phyloP scores from a whole-genome alignment of 1,284 basidiomycete species.

The Rhodotorula sp. region DNA sequence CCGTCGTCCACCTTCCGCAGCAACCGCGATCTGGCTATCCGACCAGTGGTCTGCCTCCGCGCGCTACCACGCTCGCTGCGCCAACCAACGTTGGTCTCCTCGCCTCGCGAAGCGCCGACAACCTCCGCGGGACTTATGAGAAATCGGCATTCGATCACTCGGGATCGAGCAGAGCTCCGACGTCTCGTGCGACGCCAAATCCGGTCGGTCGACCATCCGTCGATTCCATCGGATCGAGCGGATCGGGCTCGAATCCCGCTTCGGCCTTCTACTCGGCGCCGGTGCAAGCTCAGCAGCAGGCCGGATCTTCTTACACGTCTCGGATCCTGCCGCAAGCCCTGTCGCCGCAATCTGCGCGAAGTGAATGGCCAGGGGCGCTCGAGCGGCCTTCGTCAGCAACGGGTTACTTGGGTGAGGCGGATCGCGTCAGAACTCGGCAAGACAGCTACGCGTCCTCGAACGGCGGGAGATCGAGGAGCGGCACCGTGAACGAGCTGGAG shows the following conservation, averaged over 20 bases:
- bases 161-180: neutral
- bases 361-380: neutral
- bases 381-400: neutral
- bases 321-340: neutral
- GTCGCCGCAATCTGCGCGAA: neutral
- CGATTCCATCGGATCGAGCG: neutral
- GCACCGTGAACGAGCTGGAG: neutral
- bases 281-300: slow-evolving; percentile 16
- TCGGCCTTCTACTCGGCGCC: slow-evolving; percentile 27
- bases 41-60: neutral
- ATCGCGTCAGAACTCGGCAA: neutral
- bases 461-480: neutral
- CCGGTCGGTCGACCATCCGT: neutral
- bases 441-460: neutral
- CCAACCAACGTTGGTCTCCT: neutral
- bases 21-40: neutral
- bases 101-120: slow-evolving; percentile 35
- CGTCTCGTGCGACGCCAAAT: neutral
- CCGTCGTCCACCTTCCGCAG: slow-evolving; percentile 11
- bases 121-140: slow-evolving; percentile 21
- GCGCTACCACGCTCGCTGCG: neutral
- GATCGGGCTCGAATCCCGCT: slow-evolving; percentile 9
- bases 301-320: neutral
- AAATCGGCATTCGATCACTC: neutral
- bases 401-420: neutral